A percentile compares a stretch with the other conserved stretches of the same genome.
These are phyloP conservation scores for Nitzschia sp. DNA, from an alignment of 108 stramenopile genomes.

Conservation along the genomic window DNA sequence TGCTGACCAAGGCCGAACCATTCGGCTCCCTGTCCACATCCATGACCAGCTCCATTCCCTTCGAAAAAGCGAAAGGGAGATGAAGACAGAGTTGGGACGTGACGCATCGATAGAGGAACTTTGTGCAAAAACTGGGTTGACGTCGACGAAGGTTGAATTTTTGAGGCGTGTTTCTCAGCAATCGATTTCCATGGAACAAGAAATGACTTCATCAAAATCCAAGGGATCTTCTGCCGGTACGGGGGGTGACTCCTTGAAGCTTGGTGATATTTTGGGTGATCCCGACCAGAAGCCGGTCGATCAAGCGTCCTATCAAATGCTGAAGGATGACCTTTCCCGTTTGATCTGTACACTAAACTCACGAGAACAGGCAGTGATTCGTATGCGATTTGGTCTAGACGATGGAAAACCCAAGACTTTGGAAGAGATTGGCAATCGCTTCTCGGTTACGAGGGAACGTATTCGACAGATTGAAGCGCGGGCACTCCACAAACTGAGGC, in stretches of 20 bases:
- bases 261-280: conserved; percentile 74
- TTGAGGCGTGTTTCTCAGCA: conserved; percentile 67
- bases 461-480: conserved; percentile 95
- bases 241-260: conserved; percentile 57
- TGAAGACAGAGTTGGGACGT: conserved; percentile 71
- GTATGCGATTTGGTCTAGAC: conserved; percentile 94
- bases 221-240: conserved; percentile 80
- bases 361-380: conserved; percentile 91
- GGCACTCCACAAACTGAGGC: conserved; percentile 94
- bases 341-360: conserved; percentile 88
- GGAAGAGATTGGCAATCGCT: conserved; percentile 89
- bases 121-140: conserved; percentile 57
- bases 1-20: conserved; percentile 89
- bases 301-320: conserved; percentile 76
- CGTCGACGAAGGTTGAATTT: conserved; percentile 76
- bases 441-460: conserved; percentile 89
- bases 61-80: conserved; percentile 66
- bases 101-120: conserved; percentile 81
- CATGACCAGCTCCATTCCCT: conserved; percentile 80
- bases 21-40: conserved; percentile 92
- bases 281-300: conserved; percentile 83
- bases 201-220: conserved; percentile 60
- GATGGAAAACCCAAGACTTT: conserved; percentile 90
- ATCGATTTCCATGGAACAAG: conserved; percentile 78
- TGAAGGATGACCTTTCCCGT: conserved; percentile 79